These are phyloP conservation scores for Filosporella fistucella DNA, from an alignment of 495 filamentous ascomycete species.

Conservation along the genomic window DNA sequence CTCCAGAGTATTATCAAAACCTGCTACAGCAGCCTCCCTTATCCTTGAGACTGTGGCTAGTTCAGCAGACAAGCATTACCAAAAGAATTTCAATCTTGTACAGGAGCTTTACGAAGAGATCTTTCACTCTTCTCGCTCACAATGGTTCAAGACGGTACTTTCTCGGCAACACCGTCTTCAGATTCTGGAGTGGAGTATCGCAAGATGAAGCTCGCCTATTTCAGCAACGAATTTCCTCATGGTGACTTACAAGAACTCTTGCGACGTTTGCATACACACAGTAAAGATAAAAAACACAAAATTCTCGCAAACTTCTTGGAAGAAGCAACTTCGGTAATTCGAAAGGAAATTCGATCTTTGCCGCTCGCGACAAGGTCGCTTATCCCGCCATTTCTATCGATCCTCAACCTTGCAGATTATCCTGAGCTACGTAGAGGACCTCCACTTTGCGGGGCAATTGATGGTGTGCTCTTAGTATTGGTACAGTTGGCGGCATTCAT, in stretches of 20 bases:
- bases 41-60: too few relatives aligned
- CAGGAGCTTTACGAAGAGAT: too few relatives aligned
- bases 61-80: too few relatives aligned
- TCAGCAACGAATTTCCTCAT: constrained; percentile 13
- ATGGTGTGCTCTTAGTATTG: constrained; percentile 32
- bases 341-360: constrained; percentile 30
- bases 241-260: constrained; percentile 33
- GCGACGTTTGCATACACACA: constrained; percentile 33
- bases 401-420: constrained; percentile 30
- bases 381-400: constrained; percentile 34
- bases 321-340: constrained; percentile 29
- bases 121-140: too few relatives aligned
- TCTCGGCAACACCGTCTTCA: neutral
- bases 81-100: too few relatives aligned
- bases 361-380: constrained; percentile 8
- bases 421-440: constrained; percentile 28
- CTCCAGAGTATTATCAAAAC: too few relatives aligned
- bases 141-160: too few relatives aligned
- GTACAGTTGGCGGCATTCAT: constrained; percentile 34
- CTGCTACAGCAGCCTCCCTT: too few relatives aligned
- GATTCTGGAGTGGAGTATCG: neutral
- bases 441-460: constrained; percentile 32
- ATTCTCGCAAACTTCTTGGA: constrained; percentile 34
- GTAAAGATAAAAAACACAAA: constrained; percentile 31
- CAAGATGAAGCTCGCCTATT: neutral